Conservation (phyloP, 1,284 basidiomycete species). For the Irpex sp. region DNA sequence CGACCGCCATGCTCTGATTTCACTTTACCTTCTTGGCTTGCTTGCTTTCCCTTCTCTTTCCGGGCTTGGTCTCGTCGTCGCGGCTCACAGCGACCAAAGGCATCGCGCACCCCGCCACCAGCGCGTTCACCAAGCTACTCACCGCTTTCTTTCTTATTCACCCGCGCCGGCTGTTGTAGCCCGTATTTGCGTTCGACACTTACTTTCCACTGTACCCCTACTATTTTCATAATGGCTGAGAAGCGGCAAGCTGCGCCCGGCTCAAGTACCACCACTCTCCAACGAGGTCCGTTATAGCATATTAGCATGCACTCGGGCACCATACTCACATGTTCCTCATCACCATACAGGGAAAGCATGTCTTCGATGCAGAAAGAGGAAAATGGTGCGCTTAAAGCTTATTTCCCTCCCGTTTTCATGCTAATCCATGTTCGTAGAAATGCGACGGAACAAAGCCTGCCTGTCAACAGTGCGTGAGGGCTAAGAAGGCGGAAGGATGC, state of each 20-base stretch:
- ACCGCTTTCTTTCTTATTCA: constrained; percentile 19
- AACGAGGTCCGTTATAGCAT: constrained; percentile 25
- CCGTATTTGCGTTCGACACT: constrained; percentile 23
- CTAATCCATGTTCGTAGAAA: constrained; percentile 25
- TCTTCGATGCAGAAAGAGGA: constrained; percentile 72
- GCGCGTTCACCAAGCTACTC: constrained; percentile 9
- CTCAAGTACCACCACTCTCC: constrained; percentile 27
- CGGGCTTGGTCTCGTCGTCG: constrained; percentile 11
- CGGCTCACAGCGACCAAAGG: constrained; percentile 10
- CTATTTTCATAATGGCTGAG: constrained; percentile 37
- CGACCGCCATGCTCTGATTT: constrained; percentile 14
- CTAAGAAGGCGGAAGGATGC: constrained; percentile 39
- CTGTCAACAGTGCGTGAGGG: constrained; percentile 38
- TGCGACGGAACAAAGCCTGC: constrained; percentile 41
- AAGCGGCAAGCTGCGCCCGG: constrained; percentile 26
- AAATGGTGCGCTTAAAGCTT: constrained; percentile 52
- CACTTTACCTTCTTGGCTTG: constrained; percentile 14
- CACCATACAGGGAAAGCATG: constrained; percentile 52
- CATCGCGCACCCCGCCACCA: constrained; percentile 2
- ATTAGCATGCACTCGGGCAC: not conserved
- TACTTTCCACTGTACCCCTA: constrained; percentile 23
- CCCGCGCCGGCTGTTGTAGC: constrained; percentile 22
- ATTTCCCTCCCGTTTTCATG: constrained; percentile 4
- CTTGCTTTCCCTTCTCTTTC: constrained; percentile 4
- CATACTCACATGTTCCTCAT: constrained; percentile 2